Percentiles rank a stretch among this genome's conserved stretches.
Conservation (phyloP, 140 eudicot genomes). For the Flaveria floridana region DNA sequence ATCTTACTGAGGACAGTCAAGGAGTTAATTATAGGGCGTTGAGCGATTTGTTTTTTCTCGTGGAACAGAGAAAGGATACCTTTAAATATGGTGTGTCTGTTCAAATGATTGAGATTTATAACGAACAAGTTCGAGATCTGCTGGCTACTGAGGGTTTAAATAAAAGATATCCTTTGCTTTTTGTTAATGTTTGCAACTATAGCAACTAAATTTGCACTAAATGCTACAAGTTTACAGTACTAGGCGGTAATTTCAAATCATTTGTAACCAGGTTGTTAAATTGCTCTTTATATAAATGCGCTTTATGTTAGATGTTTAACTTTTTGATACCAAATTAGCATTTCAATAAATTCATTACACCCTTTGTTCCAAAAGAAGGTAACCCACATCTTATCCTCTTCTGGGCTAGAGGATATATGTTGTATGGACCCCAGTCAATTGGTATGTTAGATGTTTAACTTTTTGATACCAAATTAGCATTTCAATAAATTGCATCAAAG, state of each 20-base stretch:
- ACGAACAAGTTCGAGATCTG: conserved; percentile 98
- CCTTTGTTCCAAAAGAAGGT: too few species aligned
- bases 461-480: too few species aligned
- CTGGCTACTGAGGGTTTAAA: conserved; percentile 69
- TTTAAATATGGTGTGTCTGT: conserved; percentile 88
- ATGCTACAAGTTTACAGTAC: neutral
- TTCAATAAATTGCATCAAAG: too few species aligned
- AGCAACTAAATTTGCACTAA: neutral
- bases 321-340: too few species aligned
- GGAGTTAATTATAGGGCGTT: conserved; percentile 97
- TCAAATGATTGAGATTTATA: conserved; percentile 97
- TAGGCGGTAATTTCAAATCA: neutral
- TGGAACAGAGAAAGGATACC: conserved; percentile 78
- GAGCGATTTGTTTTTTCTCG: conserved; percentile 75
- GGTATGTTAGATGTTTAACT: too few species aligned
- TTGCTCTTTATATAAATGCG: too few species aligned
- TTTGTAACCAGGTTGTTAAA: neutral
- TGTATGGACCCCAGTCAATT: too few species aligned
- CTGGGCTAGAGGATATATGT: too few species aligned
- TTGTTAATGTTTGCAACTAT: conserved; percentile 24
- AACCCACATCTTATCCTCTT: too few species aligned
- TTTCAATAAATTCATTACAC: too few species aligned
- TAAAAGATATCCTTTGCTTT: conserved; percentile 85
- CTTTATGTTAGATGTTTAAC: too few species aligned
- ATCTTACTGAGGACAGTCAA: conserved; percentile 74